phyloP scores from a whole-genome alignment of 2,329 filamentous ascomycete genomes.

The Calonectria fujianensis region DNA sequence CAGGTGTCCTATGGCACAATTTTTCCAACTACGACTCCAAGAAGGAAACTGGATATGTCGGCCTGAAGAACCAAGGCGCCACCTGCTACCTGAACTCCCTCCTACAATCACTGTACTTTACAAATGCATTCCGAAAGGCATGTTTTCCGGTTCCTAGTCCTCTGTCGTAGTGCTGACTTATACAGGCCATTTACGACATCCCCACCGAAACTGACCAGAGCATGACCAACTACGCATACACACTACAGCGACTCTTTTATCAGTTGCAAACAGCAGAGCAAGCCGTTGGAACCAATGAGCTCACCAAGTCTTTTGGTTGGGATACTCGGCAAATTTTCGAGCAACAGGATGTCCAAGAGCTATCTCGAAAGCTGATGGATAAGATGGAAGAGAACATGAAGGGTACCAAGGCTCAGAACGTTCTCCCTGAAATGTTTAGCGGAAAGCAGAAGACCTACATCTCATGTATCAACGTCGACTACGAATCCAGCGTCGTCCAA shows the following conservation, averaged over 20 bases:
- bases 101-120: conserved; percentile 89
- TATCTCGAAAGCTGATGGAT: conserved; percentile 98
- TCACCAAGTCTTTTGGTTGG: conserved; percentile 98
- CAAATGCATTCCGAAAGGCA: conserved; percentile 94
- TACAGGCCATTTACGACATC: conserved; percentile 94
- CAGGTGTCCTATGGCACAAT: conserved; percentile 92
- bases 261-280: conserved; percentile 89
- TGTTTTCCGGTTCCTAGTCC: conserved; percentile 25
- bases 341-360: conserved; percentile 98
- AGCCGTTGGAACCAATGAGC: conserved; percentile 92
- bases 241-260: conserved; percentile 95
- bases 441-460: conserved; percentile 99
- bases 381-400: conserved; percentile 99
- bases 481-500: conserved; percentile 95
- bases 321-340: conserved; percentile 98
- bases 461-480: conserved; percentile 98
- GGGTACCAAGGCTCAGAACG: conserved; percentile 92
- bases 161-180: conserved; percentile 41
- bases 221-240: conserved; percentile 92
- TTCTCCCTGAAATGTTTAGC: conserved; percentile 92
- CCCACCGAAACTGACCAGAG: conserved; percentile 91
- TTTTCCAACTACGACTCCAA: conserved; percentile 99
- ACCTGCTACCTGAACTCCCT: conserved; percentile 92
- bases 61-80: conserved; percentile 96
- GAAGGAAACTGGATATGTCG: conserved; percentile 97